Base-by-base conservation (phyloP, 2,329 filamentous ascomycete species). In the Pyrenophora graminea region DNA sequence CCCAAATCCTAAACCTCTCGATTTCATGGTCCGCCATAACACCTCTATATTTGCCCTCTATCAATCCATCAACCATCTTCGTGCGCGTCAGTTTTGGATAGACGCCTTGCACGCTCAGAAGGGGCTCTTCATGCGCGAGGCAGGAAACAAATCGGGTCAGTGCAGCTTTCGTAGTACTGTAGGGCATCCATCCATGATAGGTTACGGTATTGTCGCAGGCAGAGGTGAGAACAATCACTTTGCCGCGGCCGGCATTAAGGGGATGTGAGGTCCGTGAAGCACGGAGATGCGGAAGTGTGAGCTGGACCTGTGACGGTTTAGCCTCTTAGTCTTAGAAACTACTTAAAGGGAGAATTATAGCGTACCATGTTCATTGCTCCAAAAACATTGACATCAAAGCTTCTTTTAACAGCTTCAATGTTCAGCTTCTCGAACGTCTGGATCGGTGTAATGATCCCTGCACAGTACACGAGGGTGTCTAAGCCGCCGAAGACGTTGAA, bases 21-120 rank as follows among this genome's bases (percentile, higher is more conserved):
- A 66, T 54, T 43, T 67, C 63, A 37, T 67, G 62, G 19, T 66
- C 59, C 13, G 64, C 63, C 63, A 66, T 65, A 13, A 66, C 43
- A 1, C 55, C 56, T 17, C 51, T 58, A 43, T 64, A 66, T 39
- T 52, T 56, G 9, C 59, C 61, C 18, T 50, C 41, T 12, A 66
- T 53, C 1, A 66, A 32, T 18, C 61, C 63, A 33, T 62, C 53
- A 4, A 60, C 53, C 62, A 66, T 68, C 21, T 58, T 60, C 7
- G 64, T 66, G n/a, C 61, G 45, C n/a, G 63, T 66, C 15, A 66
- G 44, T 41, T 61, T 64, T 9, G 62, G 64, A 42, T 63, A 66
- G 30, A 67, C 63, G 8, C 62, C 63, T 39, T 66, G 62, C 3
- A 66, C 57, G 7, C 39, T 51, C 6, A 66, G 36, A 6, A 56